Evolutionary conservation across 352 stramenopile species (phyloP), one percentile per base, ranked within the genome.

Genomic region (Thraustochytrium sp.): DNA sequence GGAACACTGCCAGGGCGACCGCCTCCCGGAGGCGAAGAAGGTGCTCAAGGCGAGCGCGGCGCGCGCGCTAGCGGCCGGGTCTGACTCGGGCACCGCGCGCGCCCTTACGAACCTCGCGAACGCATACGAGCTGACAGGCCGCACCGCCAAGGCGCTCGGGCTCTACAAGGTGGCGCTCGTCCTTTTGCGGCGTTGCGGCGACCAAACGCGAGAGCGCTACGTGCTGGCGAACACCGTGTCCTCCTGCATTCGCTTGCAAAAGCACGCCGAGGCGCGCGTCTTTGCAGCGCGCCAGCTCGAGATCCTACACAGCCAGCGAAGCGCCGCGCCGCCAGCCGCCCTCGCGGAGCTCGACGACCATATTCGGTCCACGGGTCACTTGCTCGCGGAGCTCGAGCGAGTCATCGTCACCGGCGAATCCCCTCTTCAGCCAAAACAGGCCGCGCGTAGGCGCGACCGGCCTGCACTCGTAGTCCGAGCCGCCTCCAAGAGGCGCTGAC

Each of bases 71-170:
- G 26, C 8, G 0, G 13, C 68, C 11, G 13, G 34, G 40, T 23
- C 68, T 3, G 65, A 77, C 8, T 64, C 34, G 29, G 13, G 68
- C 31, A 23, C 37, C 13, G 65, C 65, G 29, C 42, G 65, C 34
- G 65, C 65, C 29, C 37, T 55, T 5, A 36, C 9, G 9, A 77
- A 77, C n/a, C 46, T 77, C 31, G 65, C 65, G 8, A 77, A 77
- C 34, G 49, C 64, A n/a, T 77, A 77, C 65, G 65, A 77, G 64
- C 23, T 44, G 18, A 62, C 42, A 8, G 8, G 9, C 1, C 65
- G 65, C 40, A 64, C 65, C 34, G 42, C 42, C 36, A 77, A 77
- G 65, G 65, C 65, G 2, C 46, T 77, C 31, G 40, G n/a, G 3
- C 46, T 77, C 8, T 77, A 77, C 46, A 37, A 36, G 23, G 34